These are phyloP conservation scores for Aspergillus sp. DNA, from an alignment of 2,329 filamentous ascomycete genomes.

Conservation along the genomic window DNA sequence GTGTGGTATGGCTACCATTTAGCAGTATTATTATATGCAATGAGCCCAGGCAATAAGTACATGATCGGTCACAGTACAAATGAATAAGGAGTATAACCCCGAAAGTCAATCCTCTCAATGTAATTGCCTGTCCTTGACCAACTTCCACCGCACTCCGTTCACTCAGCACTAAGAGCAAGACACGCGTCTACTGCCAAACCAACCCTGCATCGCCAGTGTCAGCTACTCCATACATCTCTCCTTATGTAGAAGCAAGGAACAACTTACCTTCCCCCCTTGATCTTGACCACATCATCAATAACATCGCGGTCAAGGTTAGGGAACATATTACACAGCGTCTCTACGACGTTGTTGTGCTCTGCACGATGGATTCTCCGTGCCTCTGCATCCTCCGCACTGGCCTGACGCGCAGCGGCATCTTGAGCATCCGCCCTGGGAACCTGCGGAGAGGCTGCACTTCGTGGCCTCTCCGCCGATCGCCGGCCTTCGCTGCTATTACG, in stretches of 20 bases:
- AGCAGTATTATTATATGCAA: constrained; percentile 4
- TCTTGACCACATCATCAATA: constrained; percentile 93
- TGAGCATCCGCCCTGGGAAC: constrained; percentile 63
- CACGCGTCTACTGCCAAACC: constrained; percentile 84
- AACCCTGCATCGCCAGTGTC: constrained; percentile 56
- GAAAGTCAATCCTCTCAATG: not conserved
- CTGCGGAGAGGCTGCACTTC: constrained; percentile 29
- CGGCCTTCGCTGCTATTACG: constrained; percentile 41
- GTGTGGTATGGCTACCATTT: not conserved
- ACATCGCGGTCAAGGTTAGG: constrained; percentile 90
- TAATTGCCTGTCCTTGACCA: not conserved
- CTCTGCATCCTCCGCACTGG: constrained; percentile 85
- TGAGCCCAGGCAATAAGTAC: constrained; percentile 8
- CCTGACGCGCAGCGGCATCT: constrained; percentile 85
- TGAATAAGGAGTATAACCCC: not conserved
- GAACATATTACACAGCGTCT: constrained; percentile 95
- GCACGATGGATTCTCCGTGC: constrained; percentile 77
- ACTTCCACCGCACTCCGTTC: constrained; percentile 6
- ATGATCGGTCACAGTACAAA: constrained; percentile 1
- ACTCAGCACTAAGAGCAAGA: constrained; percentile 64
- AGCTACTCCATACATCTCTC: constrained; percentile 7
- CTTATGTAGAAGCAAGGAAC: not conserved
- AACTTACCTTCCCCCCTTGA: constrained; percentile 88
- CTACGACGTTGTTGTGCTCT: constrained; percentile 88
- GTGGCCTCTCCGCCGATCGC: constrained; percentile 28